A percentile compares a stretch with the other conserved stretches of the same genome.
phyloP scores from a whole-genome alignment of 768 basidiomycete genomes.

The Tylopilus vinaceipallidus region DNA sequence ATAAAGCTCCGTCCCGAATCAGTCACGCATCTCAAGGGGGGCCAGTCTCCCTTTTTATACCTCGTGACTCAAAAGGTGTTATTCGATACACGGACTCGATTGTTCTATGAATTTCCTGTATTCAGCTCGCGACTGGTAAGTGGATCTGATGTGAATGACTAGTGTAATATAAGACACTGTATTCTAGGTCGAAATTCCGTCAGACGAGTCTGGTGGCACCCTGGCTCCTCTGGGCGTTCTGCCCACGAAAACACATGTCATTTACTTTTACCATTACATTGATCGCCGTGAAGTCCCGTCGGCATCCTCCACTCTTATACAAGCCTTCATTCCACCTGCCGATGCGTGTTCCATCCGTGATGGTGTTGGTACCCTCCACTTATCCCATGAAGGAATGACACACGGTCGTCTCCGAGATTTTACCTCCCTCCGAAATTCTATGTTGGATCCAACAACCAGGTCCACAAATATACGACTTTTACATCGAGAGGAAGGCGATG shows the following conservation, averaged over 20 bases:
- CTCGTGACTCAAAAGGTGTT: too few relatives aligned
- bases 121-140: not conserved
- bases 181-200: too few relatives aligned
- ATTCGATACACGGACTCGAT: not conserved
- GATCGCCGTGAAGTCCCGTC: too few relatives aligned
- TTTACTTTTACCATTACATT: not conserved
- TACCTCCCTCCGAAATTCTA: slow-evolving; percentile 1
- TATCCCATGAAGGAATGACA: not conserved
- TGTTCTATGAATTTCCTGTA: not conserved
- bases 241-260: not conserved
- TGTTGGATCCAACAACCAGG: not conserved
- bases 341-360: not conserved
- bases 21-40: too few relatives aligned
- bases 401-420: not conserved
- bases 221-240: not conserved
- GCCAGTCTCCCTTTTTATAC: too few relatives aligned
- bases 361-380: not conserved
- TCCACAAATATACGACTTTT: not conserved
- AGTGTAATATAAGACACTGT: not conserved
- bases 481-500: not conserved
- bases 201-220: too few relatives aligned
- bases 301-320: not conserved
- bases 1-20: too few relatives aligned
- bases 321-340: not conserved
- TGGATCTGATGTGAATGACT: not conserved